Evolutionary conservation across 2,329 filamentous ascomycete genomes (phyloP), one percentile per base, ranked within the genome.

Genomic region (Phaeophleospora eucalypticola): DNA sequence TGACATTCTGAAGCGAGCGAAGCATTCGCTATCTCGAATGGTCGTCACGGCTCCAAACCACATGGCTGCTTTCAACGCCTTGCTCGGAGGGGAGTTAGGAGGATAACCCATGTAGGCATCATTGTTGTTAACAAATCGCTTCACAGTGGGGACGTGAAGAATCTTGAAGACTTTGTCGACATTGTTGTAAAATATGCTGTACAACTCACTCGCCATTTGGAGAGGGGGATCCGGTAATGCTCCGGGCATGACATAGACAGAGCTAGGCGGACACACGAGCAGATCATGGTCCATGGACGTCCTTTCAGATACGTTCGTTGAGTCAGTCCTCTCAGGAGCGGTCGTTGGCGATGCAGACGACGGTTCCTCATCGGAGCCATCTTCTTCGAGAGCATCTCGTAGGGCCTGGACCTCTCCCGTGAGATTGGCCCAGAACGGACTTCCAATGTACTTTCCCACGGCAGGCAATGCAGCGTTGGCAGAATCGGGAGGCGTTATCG

Each of bases 1-100:
- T 8, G 51, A 15, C 20, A 45, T 35, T 3, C 46, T 46, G 21
- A 59, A 56, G 1, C 50, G 50, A 8, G 37, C 41, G 6, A 50
- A 44, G 36, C 59, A 62, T 29, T 64, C 58, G 4, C 50, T 49
- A 27, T 65, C 61, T 10, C 48, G 45, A 14, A 64, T 43, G 14
- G 58, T 60, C n/a, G 55, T 61, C 10, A 59, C 45, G 9, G 58
- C 61, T n/a, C 60, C 53, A 41, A 63, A 63, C 54, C 57, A 63
- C n/a, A 61, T 43, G 6, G 55, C 49, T 14, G 52, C 54, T 42
- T 57, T 60, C 12, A 64, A 38, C 1, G 58, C 58, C 16, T 51
- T 43, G 29, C 53, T 54, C 1, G 49, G 43, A 8, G 53, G 47
- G n/a, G 57, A 33, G 16, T 48, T 41, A 18, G 46, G 43, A 12